Evolutionary conservation across 106 monocot species (phyloP).

Genomic region (Posidonia australis): DNA sequence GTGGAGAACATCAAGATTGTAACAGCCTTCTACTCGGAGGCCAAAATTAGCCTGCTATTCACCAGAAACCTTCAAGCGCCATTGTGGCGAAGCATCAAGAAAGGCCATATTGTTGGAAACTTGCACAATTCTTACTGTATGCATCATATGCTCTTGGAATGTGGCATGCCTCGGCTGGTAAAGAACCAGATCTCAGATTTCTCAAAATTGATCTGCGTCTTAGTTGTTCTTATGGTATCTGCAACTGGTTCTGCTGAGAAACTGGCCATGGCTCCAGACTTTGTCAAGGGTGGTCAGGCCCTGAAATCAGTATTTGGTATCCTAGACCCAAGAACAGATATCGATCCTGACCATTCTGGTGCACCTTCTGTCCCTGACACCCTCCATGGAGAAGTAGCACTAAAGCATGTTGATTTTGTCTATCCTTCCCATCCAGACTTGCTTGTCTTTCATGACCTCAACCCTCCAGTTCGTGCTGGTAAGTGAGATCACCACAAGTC

Average conservation of each 20-base stretch:
- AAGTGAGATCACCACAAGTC: too few relatives aligned
- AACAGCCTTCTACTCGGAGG: constrained; percentile 90
- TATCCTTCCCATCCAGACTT: constrained; percentile 81
- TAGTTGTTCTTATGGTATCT: constrained; percentile 99
- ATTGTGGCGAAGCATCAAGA: constrained; percentile 92
- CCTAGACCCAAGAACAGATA: constrained; percentile 72
- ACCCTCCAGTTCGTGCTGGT: constrained; percentile 69
- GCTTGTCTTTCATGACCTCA: constrained; percentile 59
- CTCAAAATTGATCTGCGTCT: constrained; percentile 89
- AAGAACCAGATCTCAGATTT: constrained; percentile 91
- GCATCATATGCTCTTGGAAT: constrained; percentile 85
- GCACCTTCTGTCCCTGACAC: constrained; percentile 41
- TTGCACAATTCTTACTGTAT: constrained; percentile 85
- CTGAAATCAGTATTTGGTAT: constrained; percentile 78
- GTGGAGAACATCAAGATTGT: constrained; percentile 79
- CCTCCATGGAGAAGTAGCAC: constrained; percentile 78
- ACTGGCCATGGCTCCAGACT: constrained; percentile 82
- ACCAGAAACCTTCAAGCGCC: constrained; percentile 47
- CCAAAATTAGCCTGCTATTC: constrained; percentile 56
- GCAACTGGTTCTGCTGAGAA: constrained; percentile 97
- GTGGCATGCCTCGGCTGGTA: constrained; percentile 92
- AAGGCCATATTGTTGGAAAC: constrained; percentile 90
- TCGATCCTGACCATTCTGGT: constrained; percentile 80
- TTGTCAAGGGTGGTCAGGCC: constrained; percentile 88
- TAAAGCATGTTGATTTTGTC: constrained; percentile 80